A percentile compares a stretch with the other conserved stretches of the same genome.
phyloP scores from a whole-genome alignment of 345 rosid genomes.

The Lenwebbia sp. region DNA sequence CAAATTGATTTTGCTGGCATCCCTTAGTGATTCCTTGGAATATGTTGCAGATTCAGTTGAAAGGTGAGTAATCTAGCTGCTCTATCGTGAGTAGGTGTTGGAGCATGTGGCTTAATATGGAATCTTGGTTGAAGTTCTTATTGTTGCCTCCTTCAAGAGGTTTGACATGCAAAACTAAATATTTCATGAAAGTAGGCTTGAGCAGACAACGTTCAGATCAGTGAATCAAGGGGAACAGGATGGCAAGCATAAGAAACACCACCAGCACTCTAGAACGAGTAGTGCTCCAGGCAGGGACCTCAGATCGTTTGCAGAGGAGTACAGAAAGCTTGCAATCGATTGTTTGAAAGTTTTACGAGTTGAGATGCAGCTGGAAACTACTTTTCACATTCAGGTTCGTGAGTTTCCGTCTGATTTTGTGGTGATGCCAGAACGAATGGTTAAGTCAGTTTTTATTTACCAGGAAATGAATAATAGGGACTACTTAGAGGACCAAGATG shows the following conservation, averaged over 20 bases:
- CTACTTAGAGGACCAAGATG: constrained; percentile 87
- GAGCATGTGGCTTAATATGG: not conserved
- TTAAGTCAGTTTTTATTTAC: constrained; percentile 10
- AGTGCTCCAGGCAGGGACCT: constrained; percentile 40
- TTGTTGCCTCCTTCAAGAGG: not conserved
- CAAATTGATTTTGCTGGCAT: constrained; percentile 89
- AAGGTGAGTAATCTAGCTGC: constrained; percentile 39
- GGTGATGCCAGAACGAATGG: not conserved
- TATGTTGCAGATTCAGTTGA: constrained; percentile 96
- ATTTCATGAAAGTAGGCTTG: constrained; percentile 44
- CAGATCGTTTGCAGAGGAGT: constrained; percentile 77
- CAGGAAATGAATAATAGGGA: constrained; percentile 89
- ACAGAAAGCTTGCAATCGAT: constrained; percentile 88
- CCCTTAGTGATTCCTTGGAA: constrained; percentile 94
- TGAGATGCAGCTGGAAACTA: constrained; percentile 94
- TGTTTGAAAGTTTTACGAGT: constrained; percentile 96
- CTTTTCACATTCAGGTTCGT: constrained; percentile 85
- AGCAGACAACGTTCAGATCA: constrained; percentile 37
- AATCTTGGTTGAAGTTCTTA: not conserved
- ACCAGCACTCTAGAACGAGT: constrained; percentile 20
- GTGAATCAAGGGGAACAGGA: constrained; percentile 41
- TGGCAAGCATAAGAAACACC: constrained; percentile 21
- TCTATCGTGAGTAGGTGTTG: not conserved
- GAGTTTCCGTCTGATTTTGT: not conserved
- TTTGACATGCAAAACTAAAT: not conserved